Conservation (phyloP, 495 filamentous ascomycete genomes). For the Alectoria sarmentosa region DNA sequence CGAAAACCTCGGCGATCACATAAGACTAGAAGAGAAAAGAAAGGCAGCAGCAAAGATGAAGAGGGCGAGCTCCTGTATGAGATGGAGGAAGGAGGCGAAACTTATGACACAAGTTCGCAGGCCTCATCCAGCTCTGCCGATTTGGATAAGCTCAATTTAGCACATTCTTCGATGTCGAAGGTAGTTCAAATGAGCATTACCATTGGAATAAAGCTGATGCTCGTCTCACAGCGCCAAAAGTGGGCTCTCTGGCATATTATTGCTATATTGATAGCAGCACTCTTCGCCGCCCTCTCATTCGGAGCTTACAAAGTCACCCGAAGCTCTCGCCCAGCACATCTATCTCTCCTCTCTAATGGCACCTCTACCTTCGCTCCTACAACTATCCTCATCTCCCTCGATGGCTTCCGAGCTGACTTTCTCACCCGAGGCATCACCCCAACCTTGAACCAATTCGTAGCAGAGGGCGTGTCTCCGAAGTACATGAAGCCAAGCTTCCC, state of each 20-base stretch:
- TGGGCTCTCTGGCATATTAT: constrained; percentile 32
- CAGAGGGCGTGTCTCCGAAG: constrained; percentile 75
- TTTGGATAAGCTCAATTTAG: constrained; percentile 29
- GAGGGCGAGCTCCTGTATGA: constrained; percentile 78
- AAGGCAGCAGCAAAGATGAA: constrained; percentile 50
- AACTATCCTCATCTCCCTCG: constrained; percentile 88
- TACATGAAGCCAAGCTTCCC: constrained; percentile 94
- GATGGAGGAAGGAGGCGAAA: constrained; percentile 75
- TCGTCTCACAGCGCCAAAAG: constrained; percentile 28
- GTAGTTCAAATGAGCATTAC: constrained; percentile 18
- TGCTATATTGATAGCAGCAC: constrained; percentile 34
- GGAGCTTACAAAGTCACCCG: constrained; percentile 44
- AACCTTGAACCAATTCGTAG: constrained; percentile 68
- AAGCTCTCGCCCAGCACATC: constrained; percentile 28
- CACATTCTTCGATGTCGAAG: constrained; percentile 1
- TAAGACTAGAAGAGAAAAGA: constrained; percentile 46
- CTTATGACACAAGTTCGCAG: constrained; percentile 47
- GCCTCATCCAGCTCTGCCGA: constrained; percentile 40
- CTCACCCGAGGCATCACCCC: constrained; percentile 77
- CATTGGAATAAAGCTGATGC: constrained; percentile 21
- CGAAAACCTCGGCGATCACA: constrained; percentile 59
- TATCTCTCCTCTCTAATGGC: constrained; percentile 59
- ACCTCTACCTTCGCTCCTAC: constrained; percentile 82
- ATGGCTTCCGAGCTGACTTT: constrained; percentile 97
- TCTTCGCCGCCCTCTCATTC: constrained; percentile 47